These are phyloP conservation scores for Claviceps digitariae DNA, from an alignment of 2,329 filamentous ascomycete genomes.

Conservation along the genomic window DNA sequence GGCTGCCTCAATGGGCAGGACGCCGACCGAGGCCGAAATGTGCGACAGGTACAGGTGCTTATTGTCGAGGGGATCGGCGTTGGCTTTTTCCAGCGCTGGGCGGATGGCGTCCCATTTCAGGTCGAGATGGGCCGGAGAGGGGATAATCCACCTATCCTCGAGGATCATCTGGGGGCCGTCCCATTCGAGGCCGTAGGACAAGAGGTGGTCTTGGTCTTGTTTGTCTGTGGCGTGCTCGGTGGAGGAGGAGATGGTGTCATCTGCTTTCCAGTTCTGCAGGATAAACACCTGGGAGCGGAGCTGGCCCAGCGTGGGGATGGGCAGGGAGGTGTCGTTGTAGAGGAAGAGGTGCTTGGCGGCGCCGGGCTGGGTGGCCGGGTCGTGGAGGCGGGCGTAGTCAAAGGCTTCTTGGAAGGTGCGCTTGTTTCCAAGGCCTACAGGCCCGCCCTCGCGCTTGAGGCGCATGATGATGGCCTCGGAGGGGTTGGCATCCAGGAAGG, in stretches of 20 bases:
- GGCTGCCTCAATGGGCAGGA: slow-evolving; percentile 35
- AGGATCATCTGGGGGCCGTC: slow-evolving; percentile 29
- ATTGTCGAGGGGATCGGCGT: slow-evolving; percentile 20
- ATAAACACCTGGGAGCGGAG: slow-evolving; percentile 33
- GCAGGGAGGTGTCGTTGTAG: slow-evolving; percentile 14
- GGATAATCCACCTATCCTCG: slow-evolving; percentile 34
- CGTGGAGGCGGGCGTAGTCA: slow-evolving; percentile 23
- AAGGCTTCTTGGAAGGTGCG: slow-evolving; percentile 32
- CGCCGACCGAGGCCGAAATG: slow-evolving; percentile 32
- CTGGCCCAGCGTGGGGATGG: slow-evolving; percentile 30
- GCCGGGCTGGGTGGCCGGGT: slow-evolving; percentile 22
- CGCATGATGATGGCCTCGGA: slow-evolving; percentile 35
- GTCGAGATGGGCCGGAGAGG: slow-evolving; percentile 27
- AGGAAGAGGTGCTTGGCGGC: slow-evolving; percentile 23
- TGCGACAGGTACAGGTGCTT: slow-evolving; percentile 30
- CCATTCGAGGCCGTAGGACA: slow-evolving; percentile 34
- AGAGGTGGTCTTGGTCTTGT: neutral
- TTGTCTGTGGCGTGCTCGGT: no score
- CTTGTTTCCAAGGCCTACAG: slow-evolving; percentile 21
- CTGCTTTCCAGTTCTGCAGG: slow-evolving; percentile 31
- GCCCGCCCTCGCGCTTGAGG: slow-evolving; percentile 32
- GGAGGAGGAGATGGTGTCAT: neutral
- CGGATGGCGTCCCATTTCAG: slow-evolving; percentile 33
- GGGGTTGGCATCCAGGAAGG: slow-evolving; percentile 31
- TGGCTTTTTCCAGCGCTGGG: slow-evolving; percentile 25